phyloP scores from a whole-genome alignment of 768 basidiomycete genomes.

The Lactarius indigo region DNA sequence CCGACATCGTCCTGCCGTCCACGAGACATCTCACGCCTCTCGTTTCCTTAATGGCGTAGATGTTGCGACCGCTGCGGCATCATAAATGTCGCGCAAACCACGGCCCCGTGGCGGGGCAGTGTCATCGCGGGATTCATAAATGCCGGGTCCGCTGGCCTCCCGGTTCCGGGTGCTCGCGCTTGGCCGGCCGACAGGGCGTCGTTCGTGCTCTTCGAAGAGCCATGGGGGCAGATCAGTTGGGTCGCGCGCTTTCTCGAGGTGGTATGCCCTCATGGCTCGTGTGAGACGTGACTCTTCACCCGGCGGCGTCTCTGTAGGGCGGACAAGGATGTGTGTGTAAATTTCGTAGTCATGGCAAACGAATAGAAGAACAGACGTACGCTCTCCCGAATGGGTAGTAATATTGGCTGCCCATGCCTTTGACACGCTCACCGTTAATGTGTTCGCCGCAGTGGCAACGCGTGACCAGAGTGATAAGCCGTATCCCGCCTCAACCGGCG shows the following conservation, averaged over 20 bases:
- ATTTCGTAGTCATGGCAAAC: not conserved
- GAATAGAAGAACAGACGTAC: conserved; percentile 4
- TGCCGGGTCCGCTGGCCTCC: conserved; percentile 15
- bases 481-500: conserved; percentile 30
- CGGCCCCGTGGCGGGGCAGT: conserved; percentile 27
- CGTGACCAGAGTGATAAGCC: conserved; percentile 54
- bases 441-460: conserved; percentile 51
- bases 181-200: conserved; percentile 32
- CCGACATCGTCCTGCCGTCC: conserved; percentile 25
- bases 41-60: not conserved
- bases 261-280: conserved; percentile 65
- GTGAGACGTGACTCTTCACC: conserved; percentile 59
- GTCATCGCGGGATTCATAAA: conserved; percentile 21
- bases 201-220: conserved; percentile 60
- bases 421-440: conserved; percentile 53
- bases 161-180: conserved; percentile 24
- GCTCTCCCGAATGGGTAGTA: conserved; percentile 20
- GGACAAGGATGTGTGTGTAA: not conserved
- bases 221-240: conserved; percentile 59
- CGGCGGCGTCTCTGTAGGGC: conserved; percentile 42
- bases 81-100: conserved; percentile 40
- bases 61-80: conserved; percentile 28
- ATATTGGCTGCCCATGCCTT: conserved; percentile 47
- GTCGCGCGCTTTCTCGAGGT: conserved; percentile 55
- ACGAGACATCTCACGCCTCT: not conserved